phyloP scores from a whole-genome alignment of 2,329 filamentous ascomycete genomes.

The Aureobasidium sp. region DNA sequence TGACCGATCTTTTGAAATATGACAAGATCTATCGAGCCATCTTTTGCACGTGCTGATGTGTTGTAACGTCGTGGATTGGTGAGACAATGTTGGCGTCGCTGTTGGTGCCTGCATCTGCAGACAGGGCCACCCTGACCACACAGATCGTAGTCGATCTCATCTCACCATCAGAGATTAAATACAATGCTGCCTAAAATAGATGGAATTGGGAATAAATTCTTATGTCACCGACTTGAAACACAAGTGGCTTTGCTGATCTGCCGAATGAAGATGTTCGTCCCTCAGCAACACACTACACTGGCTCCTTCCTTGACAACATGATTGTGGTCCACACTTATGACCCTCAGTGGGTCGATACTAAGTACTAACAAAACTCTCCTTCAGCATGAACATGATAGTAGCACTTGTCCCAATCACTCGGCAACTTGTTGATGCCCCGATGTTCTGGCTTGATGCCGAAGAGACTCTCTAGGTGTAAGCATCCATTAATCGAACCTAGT shows the following conservation, averaged over 20 bases:
- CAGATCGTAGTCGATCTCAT: neutral
- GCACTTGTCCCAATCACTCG: neutral
- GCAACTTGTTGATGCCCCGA: neutral
- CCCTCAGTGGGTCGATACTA: too few species aligned
- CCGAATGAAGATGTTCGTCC: neutral
- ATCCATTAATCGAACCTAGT: too few species aligned
- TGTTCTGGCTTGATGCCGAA: too few species aligned
- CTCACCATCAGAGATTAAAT: neutral
- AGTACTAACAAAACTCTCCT: neutral
- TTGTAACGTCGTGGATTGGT: neutral
- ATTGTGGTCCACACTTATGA: neutral
- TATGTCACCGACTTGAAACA: too few species aligned
- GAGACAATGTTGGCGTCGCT: neutral
- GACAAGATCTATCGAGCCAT: neutral
- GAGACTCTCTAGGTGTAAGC: too few species aligned
- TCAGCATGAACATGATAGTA: neutral
- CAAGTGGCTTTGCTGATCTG: too few species aligned
- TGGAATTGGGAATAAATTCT: too few species aligned
- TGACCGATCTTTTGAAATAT: neutral
- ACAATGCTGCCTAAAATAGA: too few species aligned
- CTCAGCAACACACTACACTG: neutral
- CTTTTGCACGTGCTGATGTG: neutral
- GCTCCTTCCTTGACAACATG: neutral
- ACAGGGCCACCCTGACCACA: neutral
- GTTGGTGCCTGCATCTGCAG: neutral